These are phyloP conservation scores for Cercospora zeina DNA, from an alignment of 2,329 filamentous ascomycete genomes.

Conservation along the genomic window DNA sequence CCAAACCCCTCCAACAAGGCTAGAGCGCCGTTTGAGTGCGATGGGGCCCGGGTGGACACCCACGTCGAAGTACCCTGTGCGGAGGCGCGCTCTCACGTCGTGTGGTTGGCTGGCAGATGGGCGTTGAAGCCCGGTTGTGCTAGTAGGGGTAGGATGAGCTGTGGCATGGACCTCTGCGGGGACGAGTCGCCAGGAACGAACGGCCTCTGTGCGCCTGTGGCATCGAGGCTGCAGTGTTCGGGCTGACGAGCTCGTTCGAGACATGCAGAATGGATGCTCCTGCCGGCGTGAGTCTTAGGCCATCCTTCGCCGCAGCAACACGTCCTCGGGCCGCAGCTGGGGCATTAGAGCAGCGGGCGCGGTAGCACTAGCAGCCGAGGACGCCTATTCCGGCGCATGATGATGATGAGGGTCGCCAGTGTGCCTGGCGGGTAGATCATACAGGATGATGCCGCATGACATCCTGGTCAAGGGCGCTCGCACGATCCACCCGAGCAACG, in stretches of 20 bases:
- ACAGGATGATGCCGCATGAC: slow-evolving; percentile 21
- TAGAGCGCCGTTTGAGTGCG: slow-evolving; percentile 38
- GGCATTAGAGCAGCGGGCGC: slow-evolving; percentile 11
- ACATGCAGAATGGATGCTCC: slow-evolving; percentile 17
- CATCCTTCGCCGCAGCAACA: slow-evolving; percentile 20
- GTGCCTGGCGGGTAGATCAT: slow-evolving; percentile 15
- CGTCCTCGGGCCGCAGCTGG: slow-evolving; percentile 20
- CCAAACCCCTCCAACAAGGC: slow-evolving; percentile 36
- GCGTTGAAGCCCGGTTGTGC: slow-evolving; percentile 34
- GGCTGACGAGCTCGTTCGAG: slow-evolving; percentile 24
- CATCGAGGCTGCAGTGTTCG: slow-evolving; percentile 31
- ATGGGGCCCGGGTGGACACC: slow-evolving; percentile 32
- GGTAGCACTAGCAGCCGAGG: slow-evolving; percentile 12
- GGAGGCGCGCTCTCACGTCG: slow-evolving; percentile 30
- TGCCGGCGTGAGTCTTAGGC: slow-evolving; percentile 22
- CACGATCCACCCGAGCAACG: slow-evolving; percentile 23
- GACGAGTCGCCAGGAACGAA: slow-evolving; percentile 32
- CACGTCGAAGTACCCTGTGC: slow-evolving; percentile 28
- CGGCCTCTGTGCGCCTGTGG: slow-evolving; percentile 33
- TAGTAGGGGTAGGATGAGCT: slow-evolving; percentile 32
- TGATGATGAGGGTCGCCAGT: slow-evolving; percentile 1
- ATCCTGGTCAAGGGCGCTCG: slow-evolving; percentile 24
- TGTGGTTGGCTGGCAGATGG: slow-evolving; percentile 39
- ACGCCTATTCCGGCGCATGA: slow-evolving; percentile 11
- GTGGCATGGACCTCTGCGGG: slow-evolving; percentile 37